Evolutionary conservation across 1,139 yeast genomes (phyloP).

Genomic region (Geotrichum aggregatum): DNA sequence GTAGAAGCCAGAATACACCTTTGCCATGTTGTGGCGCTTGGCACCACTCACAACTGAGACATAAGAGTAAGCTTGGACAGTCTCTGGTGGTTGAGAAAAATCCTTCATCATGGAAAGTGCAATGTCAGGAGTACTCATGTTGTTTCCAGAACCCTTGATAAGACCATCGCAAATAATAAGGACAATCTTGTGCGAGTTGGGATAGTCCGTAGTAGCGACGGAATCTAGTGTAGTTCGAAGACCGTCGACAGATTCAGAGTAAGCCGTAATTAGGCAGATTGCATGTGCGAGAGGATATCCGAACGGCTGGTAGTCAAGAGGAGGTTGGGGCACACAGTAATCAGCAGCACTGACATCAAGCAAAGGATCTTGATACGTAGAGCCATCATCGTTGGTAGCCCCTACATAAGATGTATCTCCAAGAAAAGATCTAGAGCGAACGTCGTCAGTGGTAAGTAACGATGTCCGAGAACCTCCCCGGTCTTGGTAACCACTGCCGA

Average conservation of each 20-base stretch:
- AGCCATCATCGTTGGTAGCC: neutral
- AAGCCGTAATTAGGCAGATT: slow-evolving; percentile 37
- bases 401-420: neutral
- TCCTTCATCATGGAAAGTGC: slow-evolving; percentile 61
- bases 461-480: neutral
- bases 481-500: neutral
- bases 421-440: neutral
- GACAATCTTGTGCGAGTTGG: slow-evolving; percentile 32
- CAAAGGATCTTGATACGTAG: neutral
- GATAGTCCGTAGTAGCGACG: slow-evolving; percentile 33
- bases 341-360: slow-evolving; percentile 46
- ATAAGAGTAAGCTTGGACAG: slow-evolving; percentile 30
- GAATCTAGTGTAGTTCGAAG: slow-evolving; percentile 35
- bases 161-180: slow-evolving; percentile 37
- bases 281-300: slow-evolving; percentile 68
- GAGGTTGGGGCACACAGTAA: slow-evolving; percentile 84
- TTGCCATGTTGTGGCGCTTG: slow-evolving; percentile 34
- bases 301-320: slow-evolving; percentile 80
- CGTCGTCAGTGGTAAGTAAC: neutral
- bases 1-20: slow-evolving; percentile 37
- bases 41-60: slow-evolving; percentile 36
- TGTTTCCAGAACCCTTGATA: slow-evolving; percentile 32
- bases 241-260: slow-evolving; percentile 34
- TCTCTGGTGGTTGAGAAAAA: slow-evolving; percentile 30
- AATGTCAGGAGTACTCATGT: slow-evolving; percentile 34